phyloP scores from a whole-genome alignment of 1,284 basidiomycete genomes.

The Neolentinus lepideus region DNA sequence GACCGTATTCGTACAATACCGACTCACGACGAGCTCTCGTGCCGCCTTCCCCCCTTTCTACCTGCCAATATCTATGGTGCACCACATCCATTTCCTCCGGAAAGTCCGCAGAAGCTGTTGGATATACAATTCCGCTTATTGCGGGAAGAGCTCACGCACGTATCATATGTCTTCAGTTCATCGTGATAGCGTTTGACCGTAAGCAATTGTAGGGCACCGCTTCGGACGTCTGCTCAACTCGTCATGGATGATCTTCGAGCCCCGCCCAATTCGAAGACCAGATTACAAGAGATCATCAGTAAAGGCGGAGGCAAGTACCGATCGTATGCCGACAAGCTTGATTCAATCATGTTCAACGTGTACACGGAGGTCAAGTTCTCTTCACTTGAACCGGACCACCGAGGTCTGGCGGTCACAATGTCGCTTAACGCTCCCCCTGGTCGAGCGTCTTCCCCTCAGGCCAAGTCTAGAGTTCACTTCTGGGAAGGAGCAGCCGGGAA shows the following conservation, averaged over 20 bases:
- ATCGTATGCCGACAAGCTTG: conserved; percentile 26
- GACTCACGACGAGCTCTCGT: conserved; percentile 28
- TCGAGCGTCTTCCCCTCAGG: conserved; percentile 31
- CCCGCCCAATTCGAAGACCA: conserved; percentile 16
- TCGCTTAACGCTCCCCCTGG: conserved; percentile 45
- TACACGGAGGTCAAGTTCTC: conserved; percentile 42
- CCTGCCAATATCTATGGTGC: conserved; percentile 27
- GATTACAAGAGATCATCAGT: conserved; percentile 27
- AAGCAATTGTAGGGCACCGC: conserved; percentile 32
- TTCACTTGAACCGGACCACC: conserved; percentile 33
- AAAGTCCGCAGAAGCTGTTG: conserved; percentile 24
- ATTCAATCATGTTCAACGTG: conserved; percentile 47
- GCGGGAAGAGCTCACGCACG: conserved; percentile 31
- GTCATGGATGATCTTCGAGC: conserved; percentile 34
- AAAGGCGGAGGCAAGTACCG: conserved; percentile 41
- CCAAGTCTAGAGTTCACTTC: conserved; percentile 30
- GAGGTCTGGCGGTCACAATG: conserved; percentile 40
- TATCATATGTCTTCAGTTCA: not conserved
- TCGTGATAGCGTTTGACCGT: not conserved
- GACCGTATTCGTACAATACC: conserved; percentile 28
- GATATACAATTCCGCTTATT: conserved; percentile 36
- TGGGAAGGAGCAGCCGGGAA: conserved; percentile 57
- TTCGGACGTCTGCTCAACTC: conserved; percentile 40
- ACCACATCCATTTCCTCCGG: conserved; percentile 25
- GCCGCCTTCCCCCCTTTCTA: conserved; percentile 21